Conservation (phyloP, 768 basidiomycete genomes). For the Steccherinum ochraceum region DNA sequence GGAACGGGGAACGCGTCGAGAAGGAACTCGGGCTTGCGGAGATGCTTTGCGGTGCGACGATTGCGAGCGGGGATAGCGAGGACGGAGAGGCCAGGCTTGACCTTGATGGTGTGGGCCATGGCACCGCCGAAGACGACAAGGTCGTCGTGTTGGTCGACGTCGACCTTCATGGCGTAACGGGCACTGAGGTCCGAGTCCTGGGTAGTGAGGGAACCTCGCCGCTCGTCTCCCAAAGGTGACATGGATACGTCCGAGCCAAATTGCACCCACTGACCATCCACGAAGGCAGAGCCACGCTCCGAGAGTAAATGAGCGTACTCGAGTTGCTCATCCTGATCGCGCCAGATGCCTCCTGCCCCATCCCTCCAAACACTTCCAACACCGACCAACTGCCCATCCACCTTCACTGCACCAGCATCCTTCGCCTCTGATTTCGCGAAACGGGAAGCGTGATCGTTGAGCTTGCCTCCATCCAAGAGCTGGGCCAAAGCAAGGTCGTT, state of each 20-base stretch:
- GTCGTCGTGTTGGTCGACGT: slow-evolving; percentile 26
- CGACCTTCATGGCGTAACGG: slow-evolving; percentile 37
- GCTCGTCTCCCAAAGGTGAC: slow-evolving; percentile 22
- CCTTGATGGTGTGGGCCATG: slow-evolving; percentile 17
- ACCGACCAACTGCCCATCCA: slow-evolving; percentile 22
- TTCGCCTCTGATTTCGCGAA: slow-evolving; percentile 52
- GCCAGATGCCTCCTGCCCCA: slow-evolving; percentile 57
- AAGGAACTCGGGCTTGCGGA: slow-evolving; percentile 30
- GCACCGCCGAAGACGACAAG: slow-evolving; percentile 27
- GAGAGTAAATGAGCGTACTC: slow-evolving; percentile 60
- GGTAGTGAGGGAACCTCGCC: slow-evolving; percentile 42
- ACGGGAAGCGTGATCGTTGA: slow-evolving; percentile 47
- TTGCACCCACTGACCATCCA: slow-evolving; percentile 23
- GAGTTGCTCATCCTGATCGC: slow-evolving; percentile 66
- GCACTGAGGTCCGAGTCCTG: slow-evolving; percentile 51
- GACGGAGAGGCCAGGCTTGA: slow-evolving; percentile 29
- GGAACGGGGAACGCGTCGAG: slow-evolving; percentile 27
- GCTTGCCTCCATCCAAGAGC: slow-evolving; percentile 56
- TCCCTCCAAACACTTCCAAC: slow-evolving; percentile 56
- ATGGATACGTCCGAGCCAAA: slow-evolving; percentile 38
- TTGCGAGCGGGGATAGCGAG: slow-evolving; percentile 30
- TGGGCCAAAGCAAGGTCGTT: slow-evolving; percentile 69
- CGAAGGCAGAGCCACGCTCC: slow-evolving; percentile 11
- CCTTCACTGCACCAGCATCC: slow-evolving; percentile 22
- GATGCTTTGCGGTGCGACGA: slow-evolving; percentile 29